Base-by-base conservation (phyloP, 306 rosid genomes). In the Spatholobus suberectus region DNA sequence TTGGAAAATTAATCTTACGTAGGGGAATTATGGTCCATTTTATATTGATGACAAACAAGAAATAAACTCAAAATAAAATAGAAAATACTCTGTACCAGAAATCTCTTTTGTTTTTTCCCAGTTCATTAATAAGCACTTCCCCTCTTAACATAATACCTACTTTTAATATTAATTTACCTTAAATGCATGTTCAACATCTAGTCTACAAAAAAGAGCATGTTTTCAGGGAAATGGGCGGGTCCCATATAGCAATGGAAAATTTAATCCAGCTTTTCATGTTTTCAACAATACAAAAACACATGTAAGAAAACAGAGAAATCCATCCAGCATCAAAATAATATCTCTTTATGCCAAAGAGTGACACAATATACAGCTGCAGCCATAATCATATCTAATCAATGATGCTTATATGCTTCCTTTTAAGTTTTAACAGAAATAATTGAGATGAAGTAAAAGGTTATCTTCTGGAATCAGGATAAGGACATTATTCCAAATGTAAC, bases 71-170 rank as follows among this genome's bases (percentile, higher is more conserved):
- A 73, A 41, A 54, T 11, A 15, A 20, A 70, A 59, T 12, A 41
- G 63, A 34, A 54, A 52, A 73, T 21, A 8, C 46, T 67, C 2
- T 32, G 77, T 20, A 51, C 57, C 55, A 24, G 3, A 71, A 46
- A 62, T 49, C 54, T 37, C 15, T 2, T 43, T 11, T 57, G 1
- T 44, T 38, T 44, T 35, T 3, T 80, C 44, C 6, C 27, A 20
- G 47, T 24, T 59, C 58, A 47, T 37, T 59, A 54, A 83, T 68
- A 59, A 35, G 4, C 38, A 83, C 73, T 76, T 70, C 38, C 66
- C 66, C 10, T 70, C 27, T 32, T 8, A 37, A 27, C 68, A 73
- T 27, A 18, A n/a, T 52, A 54, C 44, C 61, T 44, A 21, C 11
- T 66, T 38, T n/a, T n/a, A n/a, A n/a, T n/a, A n/a, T n/a, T n/a